Conservation (phyloP, 768 basidiomycete species). For the Auriscalpium vulgare region DNA sequence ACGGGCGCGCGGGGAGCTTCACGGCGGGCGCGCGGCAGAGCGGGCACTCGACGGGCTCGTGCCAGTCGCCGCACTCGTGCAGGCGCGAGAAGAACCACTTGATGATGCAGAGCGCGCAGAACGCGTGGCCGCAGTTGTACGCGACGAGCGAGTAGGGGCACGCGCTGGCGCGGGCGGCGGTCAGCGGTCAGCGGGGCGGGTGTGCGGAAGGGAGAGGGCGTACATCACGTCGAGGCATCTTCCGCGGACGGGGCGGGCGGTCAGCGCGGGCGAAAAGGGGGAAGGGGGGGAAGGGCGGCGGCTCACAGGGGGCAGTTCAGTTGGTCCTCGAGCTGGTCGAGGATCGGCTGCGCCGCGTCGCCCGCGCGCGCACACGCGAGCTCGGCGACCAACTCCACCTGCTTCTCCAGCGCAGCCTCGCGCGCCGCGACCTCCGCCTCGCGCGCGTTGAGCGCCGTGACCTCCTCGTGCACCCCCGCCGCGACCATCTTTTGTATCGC, state of each 20-base stretch:
- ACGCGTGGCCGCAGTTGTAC: constrained; percentile 56
- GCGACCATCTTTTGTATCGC: neutral
- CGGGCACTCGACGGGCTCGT: constrained; percentile 59
- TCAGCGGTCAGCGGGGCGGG: neutral
- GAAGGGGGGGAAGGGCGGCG: neutral
- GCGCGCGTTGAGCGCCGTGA: neutral
- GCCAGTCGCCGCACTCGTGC: constrained; percentile 62
- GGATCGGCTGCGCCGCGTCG: constrained; percentile 19
- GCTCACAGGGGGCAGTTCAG: constrained; percentile 60
- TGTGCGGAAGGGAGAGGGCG: constrained; percentile 7
- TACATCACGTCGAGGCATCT: constrained; percentile 61
- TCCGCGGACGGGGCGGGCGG: neutral
- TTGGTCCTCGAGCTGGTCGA: constrained; percentile 51
- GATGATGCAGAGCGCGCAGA: constrained; percentile 58
- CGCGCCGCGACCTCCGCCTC: neutral
- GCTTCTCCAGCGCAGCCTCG: neutral
- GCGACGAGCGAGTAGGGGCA: constrained; percentile 51
- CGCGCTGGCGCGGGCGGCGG: constrained; percentile 25
- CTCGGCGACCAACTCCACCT: neutral
- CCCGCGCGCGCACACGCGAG: neutral
- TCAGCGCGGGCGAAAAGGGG: neutral
- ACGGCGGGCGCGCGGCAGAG: constrained; percentile 50
- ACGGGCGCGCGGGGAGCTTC: constrained; percentile 44
- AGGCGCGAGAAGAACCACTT: constrained; percentile 65
- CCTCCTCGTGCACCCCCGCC: neutral